Evolutionary conservation across 805 yeast species (phyloP).

Genomic region (Sugiyamaella chiloensis): DNA sequence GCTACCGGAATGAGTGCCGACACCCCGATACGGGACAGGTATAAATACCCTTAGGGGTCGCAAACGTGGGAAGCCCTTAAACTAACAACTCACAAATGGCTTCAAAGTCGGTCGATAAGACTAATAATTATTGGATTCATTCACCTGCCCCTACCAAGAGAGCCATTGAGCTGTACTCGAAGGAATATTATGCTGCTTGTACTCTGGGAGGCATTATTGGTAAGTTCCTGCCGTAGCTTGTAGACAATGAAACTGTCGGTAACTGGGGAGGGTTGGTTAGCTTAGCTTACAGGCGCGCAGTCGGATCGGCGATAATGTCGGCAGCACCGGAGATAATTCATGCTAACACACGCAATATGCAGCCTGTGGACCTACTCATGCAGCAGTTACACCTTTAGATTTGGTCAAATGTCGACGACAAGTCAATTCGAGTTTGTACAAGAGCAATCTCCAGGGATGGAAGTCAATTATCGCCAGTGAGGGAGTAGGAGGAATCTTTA

Average conservation of each 20-base stretch:
- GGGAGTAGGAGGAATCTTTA: slow-evolving; percentile 73
- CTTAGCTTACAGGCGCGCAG: too few species aligned
- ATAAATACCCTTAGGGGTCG: too few species aligned
- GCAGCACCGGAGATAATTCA: background rate
- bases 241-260: too few species aligned
- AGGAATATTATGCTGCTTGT: slow-evolving; percentile 68
- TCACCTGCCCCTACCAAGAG: slow-evolving; percentile 26
- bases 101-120: too few species aligned
- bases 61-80: too few species aligned
- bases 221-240: too few species aligned
- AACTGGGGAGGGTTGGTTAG: too few species aligned
- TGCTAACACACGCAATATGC: slow-evolving; percentile 9
- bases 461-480: slow-evolving; percentile 64
- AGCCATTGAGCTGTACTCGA: slow-evolving; percentile 46
- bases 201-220: slow-evolving; percentile 63
- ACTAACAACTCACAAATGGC: too few species aligned
- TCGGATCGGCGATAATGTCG: background rate
- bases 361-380: slow-evolving; percentile 97
- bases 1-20: background rate
- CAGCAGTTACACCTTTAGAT: slow-evolving; percentile 89
- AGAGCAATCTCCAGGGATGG: slow-evolving; percentile 81
- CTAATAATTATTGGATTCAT: slow-evolving; percentile 35
- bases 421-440: slow-evolving; percentile 71
- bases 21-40: background rate
- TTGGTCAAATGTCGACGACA: slow-evolving; percentile 91